phyloP scores from a whole-genome alignment of 306 rosid species.

The Prunus mongolica region DNA sequence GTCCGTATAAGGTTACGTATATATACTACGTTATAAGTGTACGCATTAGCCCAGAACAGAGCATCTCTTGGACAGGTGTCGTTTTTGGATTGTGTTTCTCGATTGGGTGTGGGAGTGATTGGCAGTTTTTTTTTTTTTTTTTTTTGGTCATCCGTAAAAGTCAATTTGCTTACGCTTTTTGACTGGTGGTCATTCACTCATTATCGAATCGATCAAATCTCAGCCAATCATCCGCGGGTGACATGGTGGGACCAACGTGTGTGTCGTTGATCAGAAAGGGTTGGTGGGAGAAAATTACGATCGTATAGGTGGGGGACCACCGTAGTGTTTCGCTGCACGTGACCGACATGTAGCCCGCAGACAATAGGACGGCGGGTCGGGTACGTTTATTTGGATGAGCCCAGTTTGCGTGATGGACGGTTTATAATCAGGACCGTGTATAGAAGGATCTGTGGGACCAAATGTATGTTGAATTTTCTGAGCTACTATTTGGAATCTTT shows the following conservation, averaged over 20 bases:
- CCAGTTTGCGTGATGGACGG: conserved; percentile 16
- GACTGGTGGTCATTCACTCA: background rate
- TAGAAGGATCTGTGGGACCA: background rate
- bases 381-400: background rate
- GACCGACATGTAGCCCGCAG: conserved; percentile 5
- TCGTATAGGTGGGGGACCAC: background rate
- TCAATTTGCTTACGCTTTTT: background rate
- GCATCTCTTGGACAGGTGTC: too few species aligned
- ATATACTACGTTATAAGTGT: background rate
- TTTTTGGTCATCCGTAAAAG: too few species aligned
- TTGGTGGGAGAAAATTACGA: too few species aligned
- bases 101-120: background rate
- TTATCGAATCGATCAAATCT: background rate
- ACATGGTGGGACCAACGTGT: background rate
- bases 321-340: background rate
- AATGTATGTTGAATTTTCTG: background rate
- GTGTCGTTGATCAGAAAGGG: too few species aligned
- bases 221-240: background rate
- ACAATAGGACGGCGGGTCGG: conserved; percentile 34
- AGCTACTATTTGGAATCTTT: background rate
- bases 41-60: too few species aligned
- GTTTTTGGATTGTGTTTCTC: background rate
- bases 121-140: too few species aligned
- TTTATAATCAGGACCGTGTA: background rate
- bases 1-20: background rate